Base-by-base conservation (phyloP, 2,329 filamentous ascomycete species). In the Zasmidium cellare region DNA sequence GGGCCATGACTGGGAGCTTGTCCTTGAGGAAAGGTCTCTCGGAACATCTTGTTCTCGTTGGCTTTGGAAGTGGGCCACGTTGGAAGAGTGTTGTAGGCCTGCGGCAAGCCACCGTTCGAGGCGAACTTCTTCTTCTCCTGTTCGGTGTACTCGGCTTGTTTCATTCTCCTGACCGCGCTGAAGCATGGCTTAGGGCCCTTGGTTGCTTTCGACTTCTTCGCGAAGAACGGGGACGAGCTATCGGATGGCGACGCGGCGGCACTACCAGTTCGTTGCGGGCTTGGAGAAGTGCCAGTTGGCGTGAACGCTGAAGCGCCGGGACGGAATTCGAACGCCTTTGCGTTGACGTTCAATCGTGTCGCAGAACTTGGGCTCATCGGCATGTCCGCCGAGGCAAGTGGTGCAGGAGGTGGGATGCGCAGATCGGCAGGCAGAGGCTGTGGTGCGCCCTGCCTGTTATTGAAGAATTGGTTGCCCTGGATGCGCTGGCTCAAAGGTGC, bases 281-380 rank as follows among this genome's bases (percentile, higher is more conserved):
- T 63, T 78, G 91, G 90, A 69, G 89, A 96, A 2, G 90, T 91
- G 35, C 84, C 82, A 48, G 84, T 90, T 3, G 90, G 93, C 65
- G 87, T 93, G 76, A 99, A 97, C 1, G 88, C 82, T 46, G 84
- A 83, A 0, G 92, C 92, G 61, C 88, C 88, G 3, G 90, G 87
- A 67, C 88, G 96, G 18, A 93, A 94, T 63, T 89, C 87, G 76
- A 97, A 97, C 69, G 96, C 92, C 70, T 82, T 76, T 0, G 85
- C 86, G 53, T 81, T 82, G 35, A 83, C 84, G 62, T 87, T 87
- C 72, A 87, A 82, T 58, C 81, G 80, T 6, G 77, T 80, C 18
- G 77, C 79, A 5, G 84, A 84, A 1, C 76, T 77, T 9, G 84
- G 82, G 31, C 82, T 83, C 59, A 82, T 80, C 20, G 64, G 62